Conservation (phyloP, 352 stramenopile genomes). For the Pythium folliculosum region DNA sequence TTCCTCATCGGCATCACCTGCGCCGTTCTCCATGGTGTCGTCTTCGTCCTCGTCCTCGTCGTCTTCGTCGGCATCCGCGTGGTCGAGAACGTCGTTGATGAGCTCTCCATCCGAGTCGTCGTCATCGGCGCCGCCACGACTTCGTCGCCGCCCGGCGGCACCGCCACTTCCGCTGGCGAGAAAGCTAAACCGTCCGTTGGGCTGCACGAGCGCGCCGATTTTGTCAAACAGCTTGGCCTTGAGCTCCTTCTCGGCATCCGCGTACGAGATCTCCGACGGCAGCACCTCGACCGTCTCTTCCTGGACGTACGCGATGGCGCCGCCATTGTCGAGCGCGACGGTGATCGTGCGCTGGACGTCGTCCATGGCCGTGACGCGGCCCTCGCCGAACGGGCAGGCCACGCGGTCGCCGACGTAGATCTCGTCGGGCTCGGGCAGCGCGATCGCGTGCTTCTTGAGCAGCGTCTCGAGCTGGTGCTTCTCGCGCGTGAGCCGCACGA, state of each 20-base stretch:
- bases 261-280: slow-evolving; percentile 51
- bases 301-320: slow-evolving; percentile 48
- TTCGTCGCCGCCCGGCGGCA: slow-evolving; percentile 12
- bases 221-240: slow-evolving; percentile 74
- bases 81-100: slow-evolving; percentile 28
- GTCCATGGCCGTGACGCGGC: slow-evolving; percentile 43
- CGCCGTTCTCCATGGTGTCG: slow-evolving; percentile 33
- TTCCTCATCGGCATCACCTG: slow-evolving; percentile 33
- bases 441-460: slow-evolving; percentile 41
- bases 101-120: slow-evolving; percentile 28
- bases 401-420: slow-evolving; percentile 67
- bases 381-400: slow-evolving; percentile 45
- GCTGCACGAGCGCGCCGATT: slow-evolving; percentile 57
- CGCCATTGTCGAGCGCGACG: slow-evolving; percentile 43
- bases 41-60: slow-evolving; percentile 40
- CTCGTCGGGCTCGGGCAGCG: slow-evolving; percentile 60
- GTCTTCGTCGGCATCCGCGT: slow-evolving; percentile 29
- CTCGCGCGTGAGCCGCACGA: slow-evolving; percentile 64
- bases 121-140: slow-evolving; percentile 20
- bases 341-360: slow-evolving; percentile 44
- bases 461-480: slow-evolving; percentile 61
- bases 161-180: slow-evolving; percentile 23
- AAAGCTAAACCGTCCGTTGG: slow-evolving; percentile 47
- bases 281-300: slow-evolving; percentile 64
- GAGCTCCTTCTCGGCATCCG: slow-evolving; percentile 52